Evolutionary conservation across 805 yeast species (phyloP).

Genomic region (Tetrapisispora phaffii): DNA sequence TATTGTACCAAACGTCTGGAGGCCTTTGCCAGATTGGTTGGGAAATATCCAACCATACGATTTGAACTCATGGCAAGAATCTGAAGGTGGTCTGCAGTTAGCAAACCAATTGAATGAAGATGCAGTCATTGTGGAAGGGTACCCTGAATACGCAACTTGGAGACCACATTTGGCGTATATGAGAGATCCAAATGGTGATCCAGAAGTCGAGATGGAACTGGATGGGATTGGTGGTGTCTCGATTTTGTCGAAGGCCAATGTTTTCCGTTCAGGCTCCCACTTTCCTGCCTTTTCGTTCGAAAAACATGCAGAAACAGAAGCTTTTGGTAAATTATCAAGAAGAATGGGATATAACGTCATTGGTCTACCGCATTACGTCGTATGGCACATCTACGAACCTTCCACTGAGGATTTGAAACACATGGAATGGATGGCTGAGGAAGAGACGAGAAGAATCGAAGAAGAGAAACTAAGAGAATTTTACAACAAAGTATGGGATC

Average conservation of each 20-base stretch:
- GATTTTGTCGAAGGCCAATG: conserved; percentile 61
- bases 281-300: conserved; percentile 78
- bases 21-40: conserved; percentile 88
- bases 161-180: conserved; percentile 72
- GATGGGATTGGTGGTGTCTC: conserved; percentile 89
- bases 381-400: conserved; percentile 97
- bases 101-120: conserved; percentile 62
- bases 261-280: conserved; percentile 69
- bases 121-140: conserved; percentile 82
- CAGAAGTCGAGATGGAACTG: conserved; percentile 52
- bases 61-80: conserved; percentile 92
- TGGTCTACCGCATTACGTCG: conserved; percentile 89
- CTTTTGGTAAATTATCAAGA: conserved; percentile 82
- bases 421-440: conserved; percentile 84
- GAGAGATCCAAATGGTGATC: conserved; percentile 51
- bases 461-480: conserved; percentile 54
- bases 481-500: conserved; percentile 62
- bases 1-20: conserved; percentile 85
- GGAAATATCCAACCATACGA: conserved; percentile 85
- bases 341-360: conserved; percentile 79
- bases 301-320: conserved; percentile 86
- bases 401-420: conserved; percentile 80
- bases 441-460: conserved; percentile 55
- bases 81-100: conserved; percentile 60
- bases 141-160: conserved; percentile 80